Percentiles rank a stretch among this genome's conserved stretches.
These are phyloP conservation scores for Amylostereum areolatum DNA, from an alignment of 1,284 basidiomycete species.

Conservation along the genomic window DNA sequence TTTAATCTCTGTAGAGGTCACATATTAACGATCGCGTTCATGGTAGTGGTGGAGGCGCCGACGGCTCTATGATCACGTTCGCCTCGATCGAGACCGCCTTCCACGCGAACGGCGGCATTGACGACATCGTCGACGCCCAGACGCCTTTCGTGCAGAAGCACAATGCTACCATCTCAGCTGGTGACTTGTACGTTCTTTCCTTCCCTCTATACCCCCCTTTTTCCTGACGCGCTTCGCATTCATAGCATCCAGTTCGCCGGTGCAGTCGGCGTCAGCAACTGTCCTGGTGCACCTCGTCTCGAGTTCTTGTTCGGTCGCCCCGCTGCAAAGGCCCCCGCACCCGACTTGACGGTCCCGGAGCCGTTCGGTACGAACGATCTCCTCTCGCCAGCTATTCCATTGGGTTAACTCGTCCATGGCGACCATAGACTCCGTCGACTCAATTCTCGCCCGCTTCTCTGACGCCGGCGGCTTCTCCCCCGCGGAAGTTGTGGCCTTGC, in stretches of 20 bases:
- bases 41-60: neutral
- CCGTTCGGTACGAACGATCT: slow-evolving; percentile 7
- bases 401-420: slow-evolving; percentile 1
- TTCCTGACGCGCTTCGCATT: slow-evolving; percentile 2
- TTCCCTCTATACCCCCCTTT: neutral
- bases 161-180: slow-evolving; percentile 15
- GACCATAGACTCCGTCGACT: slow-evolving; percentile 13
- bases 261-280: slow-evolving; percentile 22
- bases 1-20: too few relatives aligned
- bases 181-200: slow-evolving; percentile 17
- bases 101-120: slow-evolving; percentile 20
- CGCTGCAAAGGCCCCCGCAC: slow-evolving; percentile 12
- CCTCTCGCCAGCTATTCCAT: neutral
- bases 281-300: slow-evolving; percentile 20
- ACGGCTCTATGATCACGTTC: slow-evolving; percentile 7
- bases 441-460: slow-evolving; percentile 19
- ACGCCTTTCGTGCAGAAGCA: slow-evolving; percentile 15
- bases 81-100: neutral
- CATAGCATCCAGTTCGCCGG: slow-evolving; percentile 22
- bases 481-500: slow-evolving; percentile 18
- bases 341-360: slow-evolving; percentile 16
- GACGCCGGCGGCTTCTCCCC: slow-evolving; percentile 20
- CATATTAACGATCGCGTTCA: too few relatives aligned
- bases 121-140: slow-evolving; percentile 20
- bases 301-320: slow-evolving; percentile 21